Evolutionary conservation across 257 asterid species (phyloP), one percentile per base, ranked within the genome.

Genomic region (Primulina eburnea): DNA sequence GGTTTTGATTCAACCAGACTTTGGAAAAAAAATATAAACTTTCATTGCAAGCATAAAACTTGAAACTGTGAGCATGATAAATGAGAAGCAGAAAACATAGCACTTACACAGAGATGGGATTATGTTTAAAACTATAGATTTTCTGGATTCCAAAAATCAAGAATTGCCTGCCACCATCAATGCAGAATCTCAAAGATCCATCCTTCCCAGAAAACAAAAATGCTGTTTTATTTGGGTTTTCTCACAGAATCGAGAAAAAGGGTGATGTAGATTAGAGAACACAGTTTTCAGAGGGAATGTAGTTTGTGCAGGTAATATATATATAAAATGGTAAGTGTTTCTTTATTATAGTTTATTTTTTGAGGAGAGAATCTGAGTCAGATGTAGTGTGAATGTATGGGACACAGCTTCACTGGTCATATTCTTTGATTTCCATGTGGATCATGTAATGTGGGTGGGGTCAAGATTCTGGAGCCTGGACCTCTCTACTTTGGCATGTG

Each of bases 401-500:
- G 95, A 75, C 87, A 80, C 67, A 28, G 75, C 64, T 75, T 81
- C 60, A 76, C 60, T 81, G 81, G 77, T 80, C 80, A 72, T 69
- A 84, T 76, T 83, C 81, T 71, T 72, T 16, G 67, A 79, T 59
- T 74, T 85, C 78, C 92, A 85, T 86, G 88, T 81, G 89, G 89
- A 81, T 84, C 78, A 75, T 81, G 74, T 77, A 82, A 82, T 80
- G 89, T 80, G 84, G 80, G 82, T 77, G 82, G 88, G 55, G 85
- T 81, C 87, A 80, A 70, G 80, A 60, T 30, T 73, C 75, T 70
- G 79, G 75, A 73, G 74, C 56, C 72, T 73, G 82, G 85, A 77
- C 84, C 81, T 82, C 84, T 78, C 79, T 81, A 73, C 81, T 68
- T 75, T 86, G 83, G 82, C 96, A 88, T 89, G 96, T 92, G 96